Evolutionary conservation across 2,329 filamentous ascomycete species (phyloP), one percentile per base, ranked within the genome.

Genomic region (Verticillium isaacii): DNA sequence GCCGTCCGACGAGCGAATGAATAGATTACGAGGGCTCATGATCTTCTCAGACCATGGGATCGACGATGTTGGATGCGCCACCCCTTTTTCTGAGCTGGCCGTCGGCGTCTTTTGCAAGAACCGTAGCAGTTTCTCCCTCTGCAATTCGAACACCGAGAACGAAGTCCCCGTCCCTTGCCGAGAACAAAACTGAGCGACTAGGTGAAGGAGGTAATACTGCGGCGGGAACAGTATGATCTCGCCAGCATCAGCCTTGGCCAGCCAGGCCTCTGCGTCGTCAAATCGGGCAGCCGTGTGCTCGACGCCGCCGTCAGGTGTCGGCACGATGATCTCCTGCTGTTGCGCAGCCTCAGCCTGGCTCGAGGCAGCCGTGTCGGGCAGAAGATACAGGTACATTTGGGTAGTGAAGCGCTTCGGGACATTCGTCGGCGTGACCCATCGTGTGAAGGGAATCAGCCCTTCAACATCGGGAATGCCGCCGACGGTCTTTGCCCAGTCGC

Each of bases 321-420:
- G 89, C 57, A 92, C 81, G 68, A 84, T 80, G 66, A 82, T 86
- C 70, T 83, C 83, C 65, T 67, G 77, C 70, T 68, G 79, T n/a
- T 36, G 56, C 72, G 67, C 78, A 66, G 56, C 75, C 57, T 52
- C 73, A 65, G 65, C 76, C 67, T 64, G 68, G 36, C 68, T 70
- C 6, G 66, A 57, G 8, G 17, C 25, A 11, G 39, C 7, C n/a
- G 76, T 73, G 12, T 88, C 76, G 0, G 93, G 93, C 2, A 97
- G 82, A 74, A 96, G 89, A 75, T 97, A 97, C 12, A 98, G 74
- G 76, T 98, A 99, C 94, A 98, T 98, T 72, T 97, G 93, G 0
- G 94, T 97, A 0, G 91, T 92, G 77, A 96, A 99, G 56, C 95
- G 85, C 68, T 89, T 92, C 0, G 87, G 84, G 1, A 89, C 78